phyloP scores from a whole-genome alignment of 176 grass and related monocot species.

The Musa itinerans region DNA sequence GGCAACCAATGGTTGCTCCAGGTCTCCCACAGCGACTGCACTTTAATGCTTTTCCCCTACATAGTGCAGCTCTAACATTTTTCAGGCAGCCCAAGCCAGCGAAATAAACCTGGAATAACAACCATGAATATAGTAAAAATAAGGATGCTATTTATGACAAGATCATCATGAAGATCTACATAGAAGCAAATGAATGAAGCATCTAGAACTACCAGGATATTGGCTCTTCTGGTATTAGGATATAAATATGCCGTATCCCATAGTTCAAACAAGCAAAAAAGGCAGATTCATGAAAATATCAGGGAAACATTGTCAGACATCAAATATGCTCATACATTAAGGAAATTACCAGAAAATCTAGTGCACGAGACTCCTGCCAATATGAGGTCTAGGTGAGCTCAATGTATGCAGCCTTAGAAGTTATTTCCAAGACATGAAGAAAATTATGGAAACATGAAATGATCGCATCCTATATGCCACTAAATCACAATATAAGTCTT shows the following conservation, averaged over 20 bases:
- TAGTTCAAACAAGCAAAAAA: background rate
- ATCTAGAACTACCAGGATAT: background rate
- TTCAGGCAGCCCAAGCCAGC: slow-evolving; percentile 87
- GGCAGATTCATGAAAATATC: background rate
- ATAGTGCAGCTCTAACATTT: slow-evolving; percentile 89
- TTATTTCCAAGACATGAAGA: background rate
- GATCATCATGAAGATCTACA: background rate
- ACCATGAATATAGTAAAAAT: slow-evolving; percentile 8
- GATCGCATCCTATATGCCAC: background rate
- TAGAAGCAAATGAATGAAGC: background rate
- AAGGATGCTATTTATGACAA: background rate
- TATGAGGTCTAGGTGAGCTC: too few species aligned
- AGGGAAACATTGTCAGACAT: background rate
- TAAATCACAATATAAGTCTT: background rate
- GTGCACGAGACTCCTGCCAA: too few species aligned
- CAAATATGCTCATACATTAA: background rate
- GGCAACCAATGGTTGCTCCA: slow-evolving; percentile 91
- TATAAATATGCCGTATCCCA: background rate
- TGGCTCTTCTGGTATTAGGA: background rate
- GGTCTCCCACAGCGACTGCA: slow-evolving; percentile 91
- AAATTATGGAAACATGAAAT: background rate
- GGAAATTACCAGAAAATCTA: too few species aligned
- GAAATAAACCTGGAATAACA: slow-evolving; percentile 91
- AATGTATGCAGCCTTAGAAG: too few species aligned
- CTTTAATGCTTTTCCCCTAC: slow-evolving; percentile 82